phyloP scores from a whole-genome alignment of 345 rosid species.

The Erysimum cheiranthoides region DNA sequence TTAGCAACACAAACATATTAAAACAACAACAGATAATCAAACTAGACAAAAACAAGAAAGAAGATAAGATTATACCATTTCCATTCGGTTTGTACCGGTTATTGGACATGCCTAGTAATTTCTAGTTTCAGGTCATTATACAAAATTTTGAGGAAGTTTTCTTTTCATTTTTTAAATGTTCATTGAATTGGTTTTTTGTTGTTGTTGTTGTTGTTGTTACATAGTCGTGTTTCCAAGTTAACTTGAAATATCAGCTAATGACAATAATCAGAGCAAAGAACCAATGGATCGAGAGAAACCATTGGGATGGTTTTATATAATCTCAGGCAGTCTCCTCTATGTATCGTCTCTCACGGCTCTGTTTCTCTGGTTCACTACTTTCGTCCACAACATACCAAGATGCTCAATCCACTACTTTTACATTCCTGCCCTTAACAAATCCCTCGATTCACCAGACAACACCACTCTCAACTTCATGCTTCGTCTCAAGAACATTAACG shows the following conservation, averaged over 20 bases:
- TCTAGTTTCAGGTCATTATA: neutral
- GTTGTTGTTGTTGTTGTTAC: neutral
- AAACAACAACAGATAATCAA: too few relatives aligned
- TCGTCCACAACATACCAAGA: slow-evolving; percentile 57
- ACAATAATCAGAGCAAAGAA: neutral
- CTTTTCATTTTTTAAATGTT: neutral
- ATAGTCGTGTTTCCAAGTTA: neutral
- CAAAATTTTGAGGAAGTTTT: neutral
- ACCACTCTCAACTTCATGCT: slow-evolving; percentile 57
- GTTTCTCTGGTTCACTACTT: slow-evolving; percentile 1
- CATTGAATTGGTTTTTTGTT: neutral
- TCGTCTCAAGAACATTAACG: slow-evolving; percentile 64
- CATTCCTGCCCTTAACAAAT: slow-evolving; percentile 61
- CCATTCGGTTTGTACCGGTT: neutral
- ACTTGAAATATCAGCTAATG: neutral
- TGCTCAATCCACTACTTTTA: slow-evolving; percentile 52
- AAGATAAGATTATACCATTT: neutral
- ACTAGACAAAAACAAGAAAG: neutral
- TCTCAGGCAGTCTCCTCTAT: neutral
- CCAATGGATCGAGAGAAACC: neutral
- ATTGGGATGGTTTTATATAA: neutral
- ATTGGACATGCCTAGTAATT: neutral
- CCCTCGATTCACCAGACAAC: slow-evolving; percentile 39
- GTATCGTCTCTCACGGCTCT: neutral
- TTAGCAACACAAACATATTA: too few relatives aligned